Evolutionary conservation across 176 grass and related monocot species (phyloP), one percentile per base, ranked within the genome.

Genomic region (Cenchrus fungigraminus): DNA sequence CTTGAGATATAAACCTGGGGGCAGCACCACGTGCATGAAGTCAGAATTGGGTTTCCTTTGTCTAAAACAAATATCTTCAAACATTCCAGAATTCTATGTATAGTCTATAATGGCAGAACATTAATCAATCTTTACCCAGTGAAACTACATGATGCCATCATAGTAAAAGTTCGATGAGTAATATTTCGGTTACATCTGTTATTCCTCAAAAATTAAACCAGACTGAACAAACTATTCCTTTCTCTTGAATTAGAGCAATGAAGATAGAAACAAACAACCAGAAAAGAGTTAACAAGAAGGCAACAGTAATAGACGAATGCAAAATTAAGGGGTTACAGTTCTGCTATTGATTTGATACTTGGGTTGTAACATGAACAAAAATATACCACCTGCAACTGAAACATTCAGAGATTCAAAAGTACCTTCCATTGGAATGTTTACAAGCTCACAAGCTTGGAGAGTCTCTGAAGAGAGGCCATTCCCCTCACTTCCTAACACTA

Each of bases 361-460:
- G 54, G 77, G 74, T 78, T 92, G 96, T 77, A 98, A 79, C 93
- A 98, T 94, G 80, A 95, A 95, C 62, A 98, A 91, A 79, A 98
- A 92, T 64, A 98, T 95, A 50, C 96, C 96, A 80, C 96, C 93
- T 12, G 96, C 91, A 71, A 98, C 93, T 22, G 96, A 94, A 91
- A 98, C 96, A 95, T 98, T 98, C 68, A 98, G 81, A 61, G 96
- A 98, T 83, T 98, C 96, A 60, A 94, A 98, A 87, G 85, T 88
- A 58, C 96, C 91, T 87, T 90, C 88, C 93, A 95, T 98, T 53
- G 96, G 93, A 87, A 98, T 95, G 83, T 87, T 94, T 75, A 98
- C 86, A 82, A 98, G 92, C 37, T 95, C 78, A 79, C 92, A 90
- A 19, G 84, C 80, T 65, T 92, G 76, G 32, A 89, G 9, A 29